Evolutionary conservation across 2,329 filamentous ascomycete genomes (phyloP), one percentile per base, ranked within the genome.

Genomic region (Apiospora saccharicola): DNA sequence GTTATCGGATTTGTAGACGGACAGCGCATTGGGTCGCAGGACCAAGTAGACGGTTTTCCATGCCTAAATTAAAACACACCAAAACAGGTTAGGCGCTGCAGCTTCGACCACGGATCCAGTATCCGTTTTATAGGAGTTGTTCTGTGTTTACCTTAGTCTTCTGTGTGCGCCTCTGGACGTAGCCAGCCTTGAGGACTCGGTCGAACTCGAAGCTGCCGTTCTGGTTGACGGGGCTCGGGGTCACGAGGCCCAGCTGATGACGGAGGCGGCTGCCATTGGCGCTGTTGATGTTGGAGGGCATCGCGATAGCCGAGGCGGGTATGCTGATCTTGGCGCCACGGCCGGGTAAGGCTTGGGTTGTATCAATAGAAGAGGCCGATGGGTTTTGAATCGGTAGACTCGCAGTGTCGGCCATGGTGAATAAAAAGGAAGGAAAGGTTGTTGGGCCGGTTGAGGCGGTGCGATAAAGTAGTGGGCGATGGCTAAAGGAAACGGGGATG

Each of bases 161-260:
- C 78, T 95, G 93, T 24, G 95, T 97, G 76, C 96, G 91, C 83
- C 97, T 97, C 79, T 93, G 89, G 51, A 98, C 91, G 76, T 92
- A 93, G 73, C 96, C 95, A 72, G 92, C 91, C 85, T 97, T 98
- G 81, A 98, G 89, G 71, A 98, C 94, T 69, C 95, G 92, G 82
- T 99, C 96, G 79, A 97, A 97, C 79, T 96, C 95, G 81, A 98
- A 99, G 82, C 94, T 96, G 74, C 96, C 96, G 82, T 97, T 95
- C 82, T 97, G 92, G 80, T 96, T 97, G 75, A 98, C 94, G 5
- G 95, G 94, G 43, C 94, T 96, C 79, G 94, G 91, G 22, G 91
- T 87, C 75, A 93, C 90, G 61, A 92, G 80, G 37, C 85, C 85
- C 37, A 90, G 82, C 76, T 89, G 86, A 71, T 75, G 80, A 72